A percentile compares a stretch with the other conserved stretches of the same genome.
phyloP scores from a whole-genome alignment of 1,284 basidiomycete species.

The Melampsora larici-populina region DNA sequence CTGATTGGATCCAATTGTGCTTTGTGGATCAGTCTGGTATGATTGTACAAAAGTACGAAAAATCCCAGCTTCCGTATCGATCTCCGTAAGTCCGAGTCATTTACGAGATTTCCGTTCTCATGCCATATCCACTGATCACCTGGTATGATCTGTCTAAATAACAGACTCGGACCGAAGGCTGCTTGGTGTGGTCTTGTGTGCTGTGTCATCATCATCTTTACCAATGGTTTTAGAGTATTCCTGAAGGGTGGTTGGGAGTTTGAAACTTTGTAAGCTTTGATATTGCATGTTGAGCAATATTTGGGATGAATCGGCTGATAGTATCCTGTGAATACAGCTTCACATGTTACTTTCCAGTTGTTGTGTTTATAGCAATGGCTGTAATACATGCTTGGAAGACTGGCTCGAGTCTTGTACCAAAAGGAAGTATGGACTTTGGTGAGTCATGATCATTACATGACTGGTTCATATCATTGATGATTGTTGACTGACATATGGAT shows the following conservation, averaged over 20 bases:
- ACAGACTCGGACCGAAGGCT: constrained; percentile 27
- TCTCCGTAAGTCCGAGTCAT: constrained; percentile 52
- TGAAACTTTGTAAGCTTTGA: constrained; percentile 31
- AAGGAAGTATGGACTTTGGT: constrained; percentile 40
- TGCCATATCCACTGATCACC: not conserved
- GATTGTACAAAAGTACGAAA: constrained; percentile 69
- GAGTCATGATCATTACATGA: not conserved
- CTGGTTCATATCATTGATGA: not conserved
- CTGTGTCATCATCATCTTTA: constrained; percentile 29
- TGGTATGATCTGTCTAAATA: not conserved
- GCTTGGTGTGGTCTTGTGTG: constrained; percentile 41
- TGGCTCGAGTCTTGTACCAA: constrained; percentile 16
- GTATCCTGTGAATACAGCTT: not conserved
- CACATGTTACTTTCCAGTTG: constrained; percentile 38
- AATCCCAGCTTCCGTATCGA: constrained; percentile 65
- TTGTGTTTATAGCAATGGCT: constrained; percentile 26
- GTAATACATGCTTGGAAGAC: constrained; percentile 31
- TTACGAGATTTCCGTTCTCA: not conserved
- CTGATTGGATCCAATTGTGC: too few relatives aligned
- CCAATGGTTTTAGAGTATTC: constrained; percentile 42
- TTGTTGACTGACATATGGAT: not conserved
- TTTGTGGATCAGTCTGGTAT: constrained; percentile 62
- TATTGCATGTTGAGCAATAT: not conserved
- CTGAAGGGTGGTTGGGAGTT: constrained; percentile 29
- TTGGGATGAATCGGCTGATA: not conserved